Base-by-base conservation (phyloP, 73 alveolate genomes). In the Symbiodinium pilosum region DNA sequence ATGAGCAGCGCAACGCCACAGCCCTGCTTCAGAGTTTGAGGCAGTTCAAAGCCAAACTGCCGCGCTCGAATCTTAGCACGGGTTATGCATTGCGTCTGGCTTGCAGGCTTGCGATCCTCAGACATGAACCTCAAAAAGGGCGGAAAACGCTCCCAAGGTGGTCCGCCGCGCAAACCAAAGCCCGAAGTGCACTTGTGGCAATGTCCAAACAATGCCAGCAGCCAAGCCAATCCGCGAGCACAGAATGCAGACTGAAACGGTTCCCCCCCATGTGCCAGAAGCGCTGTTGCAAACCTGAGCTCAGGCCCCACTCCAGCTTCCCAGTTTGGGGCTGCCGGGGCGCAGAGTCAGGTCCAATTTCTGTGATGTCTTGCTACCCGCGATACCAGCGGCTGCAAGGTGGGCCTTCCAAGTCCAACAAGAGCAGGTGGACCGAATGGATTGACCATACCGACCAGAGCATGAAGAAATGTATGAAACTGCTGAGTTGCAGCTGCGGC, bases 41-140 rank as follows among this genome's bases (percentile, higher is more conserved):
- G 81, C 81, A 64, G 81, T 64, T 64, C 81, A 64, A 64, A 64
- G 81, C 81, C 81, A 64, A 64, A 64, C 32, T 64, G 81, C 81
- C 81, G 81, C 81, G 81, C 6, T 20, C 38, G 38, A 32, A 9
- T 64, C 81, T 64, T 28, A 64, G 39, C 73, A 9, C 24, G 73
- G 8, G 32, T 0, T 54, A n/a, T 30, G 20, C 34, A n/a, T 24
- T 54, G 26, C 73, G 73, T 30, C 73, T n/a, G n/a, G n/a, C n/a
- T n/a, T n/a, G n/a, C n/a, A n/a, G n/a, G n/a, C n/a, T n/a, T n/a
- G n/a, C n/a, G n/a, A n/a, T n/a, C n/a, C n/a, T n/a, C n/a, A n/a
- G n/a, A n/a, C 59, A 47, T 47, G 59, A 14, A 6, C 59, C 14
- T 47, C 59, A 9, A 47, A 47, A n/a, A n/a, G 21, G 12, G 68